phyloP scores from a whole-genome alignment of 2,329 filamentous ascomycete genomes.

The Colletotrichum karsti region DNA sequence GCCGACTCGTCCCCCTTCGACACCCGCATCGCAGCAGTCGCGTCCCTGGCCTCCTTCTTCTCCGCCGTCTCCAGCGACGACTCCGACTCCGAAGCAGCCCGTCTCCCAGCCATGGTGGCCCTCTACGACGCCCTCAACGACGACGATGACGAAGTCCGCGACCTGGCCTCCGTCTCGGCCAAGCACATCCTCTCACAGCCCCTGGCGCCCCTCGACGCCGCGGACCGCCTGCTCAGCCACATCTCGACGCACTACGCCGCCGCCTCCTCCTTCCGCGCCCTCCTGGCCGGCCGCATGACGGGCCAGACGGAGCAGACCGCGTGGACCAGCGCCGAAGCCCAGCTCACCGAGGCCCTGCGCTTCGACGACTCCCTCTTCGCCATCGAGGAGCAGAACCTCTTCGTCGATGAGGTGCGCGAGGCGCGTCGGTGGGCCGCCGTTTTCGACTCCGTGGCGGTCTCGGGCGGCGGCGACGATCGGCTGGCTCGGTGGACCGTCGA shows the following conservation, averaged over 20 bases:
- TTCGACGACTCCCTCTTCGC: conserved; percentile 79
- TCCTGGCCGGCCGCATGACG: conserved; percentile 52
- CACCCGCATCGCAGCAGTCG: conserved; percentile 67
- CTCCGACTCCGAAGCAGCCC: conserved; percentile 36
- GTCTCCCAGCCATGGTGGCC: conserved; percentile 68
- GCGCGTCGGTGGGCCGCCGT: conserved; percentile 71
- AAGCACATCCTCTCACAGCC: conserved; percentile 54
- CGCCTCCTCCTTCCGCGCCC: conserved; percentile 44
- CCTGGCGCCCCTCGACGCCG: conserved; percentile 58
- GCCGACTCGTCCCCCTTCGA: conserved; percentile 64
- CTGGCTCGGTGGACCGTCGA: conserved; percentile 57
- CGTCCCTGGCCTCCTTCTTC: conserved; percentile 63
- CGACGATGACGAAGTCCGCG: conserved; percentile 89
- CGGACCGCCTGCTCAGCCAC: conserved; percentile 53
- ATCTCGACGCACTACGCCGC: conserved; percentile 46
- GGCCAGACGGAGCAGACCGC: conserved; percentile 36
- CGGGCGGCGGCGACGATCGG: too few species aligned
- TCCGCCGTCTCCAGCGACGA: conserved; percentile 35
- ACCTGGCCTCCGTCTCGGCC: conserved; percentile 64
- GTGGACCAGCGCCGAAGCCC: conserved; percentile 41
- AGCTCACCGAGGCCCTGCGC: conserved; percentile 55
- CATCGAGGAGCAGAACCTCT: conserved; percentile 94
- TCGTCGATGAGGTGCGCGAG: conserved; percentile 83
- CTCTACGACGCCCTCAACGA: conserved; percentile 84
- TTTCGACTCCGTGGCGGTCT: conserved; percentile 39